phyloP scores from a whole-genome alignment of 495 filamentous ascomycete genomes.

The Thermothielavioides terrestris region DNA sequence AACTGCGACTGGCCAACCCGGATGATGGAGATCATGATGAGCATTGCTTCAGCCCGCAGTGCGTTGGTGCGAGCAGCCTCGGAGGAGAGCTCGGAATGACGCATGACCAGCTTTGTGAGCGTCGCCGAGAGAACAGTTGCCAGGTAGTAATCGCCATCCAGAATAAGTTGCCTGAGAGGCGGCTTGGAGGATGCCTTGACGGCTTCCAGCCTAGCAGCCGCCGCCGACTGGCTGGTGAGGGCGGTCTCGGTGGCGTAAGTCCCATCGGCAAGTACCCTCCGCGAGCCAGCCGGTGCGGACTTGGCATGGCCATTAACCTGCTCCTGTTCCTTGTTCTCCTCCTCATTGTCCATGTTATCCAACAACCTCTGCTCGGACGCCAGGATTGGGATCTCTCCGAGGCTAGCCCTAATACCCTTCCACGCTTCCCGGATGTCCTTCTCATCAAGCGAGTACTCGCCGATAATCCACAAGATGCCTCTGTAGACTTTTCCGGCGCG shows the following conservation, averaged over 20 bases:
- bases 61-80: slow-evolving; percentile 86
- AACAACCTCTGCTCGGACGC: slow-evolving; percentile 90
- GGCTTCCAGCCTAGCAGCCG: slow-evolving; percentile 85
- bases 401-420: slow-evolving; percentile 87
- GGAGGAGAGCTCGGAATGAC: slow-evolving; percentile 86
- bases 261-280: slow-evolving; percentile 90
- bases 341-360: slow-evolving; percentile 49
- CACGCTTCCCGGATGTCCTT: slow-evolving; percentile 93
- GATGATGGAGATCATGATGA: slow-evolving; percentile 98
- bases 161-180: slow-evolving; percentile 85
- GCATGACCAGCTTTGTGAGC: slow-evolving; percentile 96
- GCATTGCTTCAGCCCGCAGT: slow-evolving; percentile 92
- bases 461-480: slow-evolving; percentile 94
- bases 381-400: slow-evolving; percentile 96
- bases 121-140: slow-evolving; percentile 89
- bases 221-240: slow-evolving; percentile 82
- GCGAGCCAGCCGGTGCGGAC: slow-evolving; percentile 67
- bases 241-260: slow-evolving; percentile 97
- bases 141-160: slow-evolving; percentile 98
- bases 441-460: slow-evolving; percentile 91
- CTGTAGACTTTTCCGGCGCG: slow-evolving; percentile 96
- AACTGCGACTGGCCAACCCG: slow-evolving; percentile 97
- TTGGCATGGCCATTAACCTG: slow-evolving; percentile 78
- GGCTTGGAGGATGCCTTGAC: slow-evolving; percentile 97
- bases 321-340: slow-evolving; percentile 51